Evolutionary conservation across 306 rosid genomes (phyloP).

Genomic region (Arachis hypogaea): DNA sequence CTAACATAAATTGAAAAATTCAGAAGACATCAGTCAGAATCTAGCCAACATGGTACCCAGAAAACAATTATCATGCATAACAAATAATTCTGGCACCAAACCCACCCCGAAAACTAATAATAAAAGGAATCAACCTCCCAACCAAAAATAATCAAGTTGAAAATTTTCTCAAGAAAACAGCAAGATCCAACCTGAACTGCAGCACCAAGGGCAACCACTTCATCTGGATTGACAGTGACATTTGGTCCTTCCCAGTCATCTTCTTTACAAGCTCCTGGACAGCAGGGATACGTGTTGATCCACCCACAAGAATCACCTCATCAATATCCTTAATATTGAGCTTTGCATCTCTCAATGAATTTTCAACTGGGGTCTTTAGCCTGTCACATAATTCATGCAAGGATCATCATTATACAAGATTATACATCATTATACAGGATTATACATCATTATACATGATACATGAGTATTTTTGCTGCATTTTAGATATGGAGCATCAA

Average conservation of each 20-base stretch:
- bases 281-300: conserved; percentile 93
- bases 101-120: not conserved
- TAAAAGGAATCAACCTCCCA: not conserved
- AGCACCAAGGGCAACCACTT: conserved; percentile 96
- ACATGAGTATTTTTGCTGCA: too few relatives aligned
- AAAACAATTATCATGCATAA: not conserved
- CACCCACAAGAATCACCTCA: conserved; percentile 94
- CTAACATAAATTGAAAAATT: conserved; percentile 43
- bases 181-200: conserved; percentile 78
- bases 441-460: too few relatives aligned
- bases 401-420: not conserved
- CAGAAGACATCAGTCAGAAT: not conserved
- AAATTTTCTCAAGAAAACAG: not conserved
- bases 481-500: too few relatives aligned
- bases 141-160: not conserved
- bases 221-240: conserved; percentile 93
- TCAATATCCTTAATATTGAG: conserved; percentile 82
- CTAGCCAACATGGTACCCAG: not conserved
- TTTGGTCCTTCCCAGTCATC: conserved; percentile 84
- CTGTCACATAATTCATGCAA: conserved; percentile 48
- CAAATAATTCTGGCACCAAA: not conserved
- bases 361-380: conserved; percentile 85
- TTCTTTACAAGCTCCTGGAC: conserved; percentile 91
- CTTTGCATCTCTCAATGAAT: conserved; percentile 94
- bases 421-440: not conserved